Evolutionary conservation across 2,329 filamentous ascomycete species (phyloP).

Genomic region (Nemania sp.): DNA sequence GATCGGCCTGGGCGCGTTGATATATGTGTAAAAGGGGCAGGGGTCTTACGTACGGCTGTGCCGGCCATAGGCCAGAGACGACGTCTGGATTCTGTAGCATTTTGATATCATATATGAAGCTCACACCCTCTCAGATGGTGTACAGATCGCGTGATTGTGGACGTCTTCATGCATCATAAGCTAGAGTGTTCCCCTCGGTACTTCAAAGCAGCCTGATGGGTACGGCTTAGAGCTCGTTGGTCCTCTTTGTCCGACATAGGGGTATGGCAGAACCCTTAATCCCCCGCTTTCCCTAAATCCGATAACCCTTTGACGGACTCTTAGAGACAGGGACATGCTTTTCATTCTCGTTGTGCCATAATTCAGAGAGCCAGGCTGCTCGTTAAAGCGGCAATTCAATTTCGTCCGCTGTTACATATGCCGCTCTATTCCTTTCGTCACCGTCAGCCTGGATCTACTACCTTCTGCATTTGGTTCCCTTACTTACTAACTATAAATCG

Average conservation of each 20-base stretch:
- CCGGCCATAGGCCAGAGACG: not conserved
- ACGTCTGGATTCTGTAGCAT: slow-evolving; percentile 6
- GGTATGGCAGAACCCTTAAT: not conserved
- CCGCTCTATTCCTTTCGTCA: not conserved
- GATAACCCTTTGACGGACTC: not conserved
- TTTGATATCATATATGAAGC: not conserved
- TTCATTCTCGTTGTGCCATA: not conserved
- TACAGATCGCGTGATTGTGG: slow-evolving; percentile 7
- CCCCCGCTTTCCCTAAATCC: not conserved
- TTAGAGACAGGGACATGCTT: not conserved
- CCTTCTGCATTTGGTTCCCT: slow-evolving; percentile 15
- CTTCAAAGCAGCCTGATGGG: not conserved
- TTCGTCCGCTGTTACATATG: not conserved
- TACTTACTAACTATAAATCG: not conserved
- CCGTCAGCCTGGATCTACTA: slow-evolving; percentile 17
- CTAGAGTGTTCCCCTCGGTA: not conserved
- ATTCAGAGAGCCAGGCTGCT: not conserved
- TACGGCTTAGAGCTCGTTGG: not conserved
- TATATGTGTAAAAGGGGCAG: slow-evolving; percentile 9
- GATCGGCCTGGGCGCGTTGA: not conserved
- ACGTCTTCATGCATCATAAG: slow-evolving; percentile 11
- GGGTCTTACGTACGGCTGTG: slow-evolving; percentile 6
- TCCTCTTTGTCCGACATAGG: not conserved
- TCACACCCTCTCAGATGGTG: slow-evolving; percentile 2
- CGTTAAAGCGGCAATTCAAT: not conserved